Percentiles rank a stretch among this genome's conserved stretches.
These are phyloP conservation scores for Colletotrichum australisinense DNA, from an alignment of 2,329 filamentous ascomycete species.

Conservation along the genomic window DNA sequence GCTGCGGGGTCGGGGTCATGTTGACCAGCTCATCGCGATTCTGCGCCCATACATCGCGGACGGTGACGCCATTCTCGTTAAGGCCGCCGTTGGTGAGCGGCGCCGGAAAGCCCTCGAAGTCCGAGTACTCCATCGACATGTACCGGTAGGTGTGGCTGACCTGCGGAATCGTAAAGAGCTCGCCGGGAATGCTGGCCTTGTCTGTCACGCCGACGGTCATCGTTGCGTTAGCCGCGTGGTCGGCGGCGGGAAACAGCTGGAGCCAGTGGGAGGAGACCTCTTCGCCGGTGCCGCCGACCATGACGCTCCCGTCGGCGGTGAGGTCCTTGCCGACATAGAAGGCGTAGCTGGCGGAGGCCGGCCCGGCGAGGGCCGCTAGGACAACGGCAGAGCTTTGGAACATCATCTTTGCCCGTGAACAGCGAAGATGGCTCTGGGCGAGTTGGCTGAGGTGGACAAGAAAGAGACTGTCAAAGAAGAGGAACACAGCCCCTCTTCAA, in stretches of 20 bases:
- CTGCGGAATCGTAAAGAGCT: constrained; percentile 41
- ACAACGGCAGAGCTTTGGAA: constrained; percentile 24
- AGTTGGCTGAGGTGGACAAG: not conserved
- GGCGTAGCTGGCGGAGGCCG: constrained; percentile 54
- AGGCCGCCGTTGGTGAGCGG: constrained; percentile 57
- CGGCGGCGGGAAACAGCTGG: constrained; percentile 54
- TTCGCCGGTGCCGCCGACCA: constrained; percentile 58
- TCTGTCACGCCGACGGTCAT: constrained; percentile 55
- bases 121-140: constrained; percentile 45
- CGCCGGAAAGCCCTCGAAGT: constrained; percentile 55
- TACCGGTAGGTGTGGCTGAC: constrained; percentile 41
- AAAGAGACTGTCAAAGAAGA: not conserved
- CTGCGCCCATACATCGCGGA: constrained; percentile 54
- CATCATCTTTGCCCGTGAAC: constrained; percentile 14
- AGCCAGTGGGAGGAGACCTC: constrained; percentile 60
- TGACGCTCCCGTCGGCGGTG: constrained; percentile 53
- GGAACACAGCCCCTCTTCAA: not conserved
- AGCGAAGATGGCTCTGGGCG: not conserved
- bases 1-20: constrained; percentile 54
- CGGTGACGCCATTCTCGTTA: constrained; percentile 53
- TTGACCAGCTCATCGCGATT: constrained; percentile 51
- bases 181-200: constrained; percentile 48
- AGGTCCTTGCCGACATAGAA: constrained; percentile 60
- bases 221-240: constrained; percentile 53
- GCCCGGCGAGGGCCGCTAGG: constrained; percentile 32